Base-by-base conservation (phyloP, 83 land plant species). In the Larix sibirica region DNA sequence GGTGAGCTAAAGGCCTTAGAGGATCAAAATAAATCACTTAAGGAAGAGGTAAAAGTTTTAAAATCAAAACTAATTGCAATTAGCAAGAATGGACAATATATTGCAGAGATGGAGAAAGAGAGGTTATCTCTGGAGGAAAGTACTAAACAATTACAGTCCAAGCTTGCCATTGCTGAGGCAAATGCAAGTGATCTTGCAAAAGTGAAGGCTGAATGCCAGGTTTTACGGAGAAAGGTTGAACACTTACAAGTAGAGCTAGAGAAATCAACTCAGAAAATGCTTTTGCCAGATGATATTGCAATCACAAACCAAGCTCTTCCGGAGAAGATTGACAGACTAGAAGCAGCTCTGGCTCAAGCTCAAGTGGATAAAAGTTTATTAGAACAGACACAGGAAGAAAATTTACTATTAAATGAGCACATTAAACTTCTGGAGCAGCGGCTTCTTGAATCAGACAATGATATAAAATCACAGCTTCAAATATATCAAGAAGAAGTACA, bases 381-480 rank as follows among this genome's bases (percentile, higher is more conserved):
- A 36, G 88, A 89, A 79, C 86, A 91, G 60, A 83, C 88, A 80
- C 91, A 89, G 28, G 81, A 84, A 42, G 90, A 93, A 71, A 90
- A 92, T 82, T 87, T 86, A 14, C 24, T 87, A 66, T 84, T 97
- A 85, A 90, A 90, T 62, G 90, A 89, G 54, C 92, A 94, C 66
- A 85, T 97, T 24, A 86, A 89, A 76, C 76, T 87, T 18, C 74
- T 97, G 79, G 96, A 95, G 84, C 92, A 94, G 77, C 91, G 93
- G 31, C 93, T 97, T 62, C 81, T 86, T 80, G 92, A 83, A 64
- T 94, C 99, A 76, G 99, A 97, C 85, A 87, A 89, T 33, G 94
- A 94, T 54, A 94, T 95, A 67, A 83, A 83, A 31, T 81, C 93
- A 31, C 95, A 91, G 80, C 68, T 95, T 67, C 65, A 88, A 68